Base-by-base conservation (phyloP, 495 filamentous ascomycete species). In the Penicillium subrubescens region DNA sequence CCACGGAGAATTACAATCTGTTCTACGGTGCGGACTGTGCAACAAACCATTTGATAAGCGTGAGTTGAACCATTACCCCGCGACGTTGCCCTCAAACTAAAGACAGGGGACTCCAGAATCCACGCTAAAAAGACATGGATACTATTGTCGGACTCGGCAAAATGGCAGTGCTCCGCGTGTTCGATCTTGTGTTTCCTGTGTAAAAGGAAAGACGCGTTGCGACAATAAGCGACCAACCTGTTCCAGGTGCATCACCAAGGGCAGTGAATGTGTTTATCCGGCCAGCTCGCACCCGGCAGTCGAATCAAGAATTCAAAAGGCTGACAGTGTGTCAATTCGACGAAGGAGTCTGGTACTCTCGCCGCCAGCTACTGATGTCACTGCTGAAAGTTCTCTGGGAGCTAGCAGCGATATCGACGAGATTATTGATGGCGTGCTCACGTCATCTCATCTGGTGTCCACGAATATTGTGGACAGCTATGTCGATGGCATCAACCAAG, bases 121-220 rank as follows among this genome's bases (percentile, higher is more conserved):
- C 43, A 76, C 78, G 43, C 62, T 82, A 62, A 82, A 82, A 65
- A 78, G 79, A 73, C 78, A 82, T 77, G 74, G 75, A 60, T 82
- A 82, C 67, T 82, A 82, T 57, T 82, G 79, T 66, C 76, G 78
- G 50, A 79, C 78, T 73, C 73, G 76, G 71, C 73, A 65, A 63
- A 10, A n/a, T 19, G 48, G 56, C n/a, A 68, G 33, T 63, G 61
- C 58, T 34, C 60, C 59, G 61, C 73, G 75, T 31, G 31, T 68
- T 65, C 74, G 78, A 52, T 77, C 79, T 65, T 83, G 81, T 66
- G 59, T 76, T 44, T 73, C 71, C 50, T 83, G 81, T 69, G 77
- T 71, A 10, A 74, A 57, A 69, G 62, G 61, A 17, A 83, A 83
- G 70, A 67, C 67, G 19, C 74, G 75, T 27, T 83, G 81, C 58